Evolutionary conservation across 1,139 yeast genomes (phyloP).

Genomic region (Geotrichum restrictum): DNA sequence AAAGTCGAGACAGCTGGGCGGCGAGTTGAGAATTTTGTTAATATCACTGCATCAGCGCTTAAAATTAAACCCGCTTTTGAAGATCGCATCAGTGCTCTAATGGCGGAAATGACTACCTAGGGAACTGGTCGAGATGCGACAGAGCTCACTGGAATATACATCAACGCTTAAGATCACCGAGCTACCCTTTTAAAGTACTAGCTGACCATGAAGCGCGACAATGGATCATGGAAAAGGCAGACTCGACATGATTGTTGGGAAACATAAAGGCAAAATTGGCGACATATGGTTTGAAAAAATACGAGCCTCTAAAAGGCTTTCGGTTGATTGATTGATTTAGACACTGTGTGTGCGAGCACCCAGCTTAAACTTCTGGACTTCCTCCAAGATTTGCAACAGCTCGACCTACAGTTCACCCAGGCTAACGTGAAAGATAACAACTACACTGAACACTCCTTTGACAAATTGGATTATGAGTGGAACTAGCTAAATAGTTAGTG

Average conservation of each 20-base stretch:
- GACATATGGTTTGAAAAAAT: constrained; percentile 38
- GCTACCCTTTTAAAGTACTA: constrained; percentile 34
- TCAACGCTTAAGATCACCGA: constrained; percentile 35
- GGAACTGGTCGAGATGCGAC: constrained; percentile 30
- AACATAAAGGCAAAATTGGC: constrained; percentile 41
- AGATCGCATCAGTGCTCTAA: constrained; percentile 32
- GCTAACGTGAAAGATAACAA: constrained; percentile 44
- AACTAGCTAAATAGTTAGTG: constrained; percentile 38
- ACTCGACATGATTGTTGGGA: constrained; percentile 38
- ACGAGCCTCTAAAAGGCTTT: constrained; percentile 37
- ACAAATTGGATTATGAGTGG: constrained; percentile 41
- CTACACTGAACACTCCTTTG: constrained; percentile 39
- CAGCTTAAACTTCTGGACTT: constrained; percentile 34
- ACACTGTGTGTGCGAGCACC: constrained; percentile 33
- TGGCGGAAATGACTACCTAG: constrained; percentile 29
- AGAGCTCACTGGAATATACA: constrained; percentile 33
- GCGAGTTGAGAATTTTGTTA: constrained; percentile 41
- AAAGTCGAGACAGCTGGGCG: constrained; percentile 42
- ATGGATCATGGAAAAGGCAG: constrained; percentile 42
- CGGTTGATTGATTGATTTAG: constrained; percentile 32
- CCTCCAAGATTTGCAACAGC: constrained; percentile 30
- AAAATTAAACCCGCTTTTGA: constrained; percentile 39
- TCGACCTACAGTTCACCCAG: constrained; percentile 33
- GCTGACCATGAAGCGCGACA: constrained; percentile 36
- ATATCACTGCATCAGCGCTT: constrained; percentile 36